phyloP scores from a whole-genome alignment of 2,329 filamentous ascomycete genomes.

The Aspergillus sergii region DNA sequence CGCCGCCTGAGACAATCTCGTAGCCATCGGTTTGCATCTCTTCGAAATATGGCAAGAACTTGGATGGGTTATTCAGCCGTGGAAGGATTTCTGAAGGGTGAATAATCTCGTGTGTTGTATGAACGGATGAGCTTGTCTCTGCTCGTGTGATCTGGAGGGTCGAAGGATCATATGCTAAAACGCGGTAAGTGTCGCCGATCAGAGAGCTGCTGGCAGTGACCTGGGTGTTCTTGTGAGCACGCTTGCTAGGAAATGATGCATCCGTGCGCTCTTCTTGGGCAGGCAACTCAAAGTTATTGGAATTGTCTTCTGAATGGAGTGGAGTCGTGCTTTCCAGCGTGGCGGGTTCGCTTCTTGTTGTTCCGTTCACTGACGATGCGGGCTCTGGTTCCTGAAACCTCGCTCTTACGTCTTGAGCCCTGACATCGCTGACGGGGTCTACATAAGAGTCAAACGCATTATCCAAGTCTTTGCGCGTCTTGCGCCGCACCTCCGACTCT shows the following conservation, averaged over 20 bases:
- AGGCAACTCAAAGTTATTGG: not conserved
- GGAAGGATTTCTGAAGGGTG: slow-evolving; percentile 40
- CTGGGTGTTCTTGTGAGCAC: not conserved
- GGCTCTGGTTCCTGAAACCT: slow-evolving; percentile 21
- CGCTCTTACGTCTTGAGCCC: slow-evolving; percentile 25
- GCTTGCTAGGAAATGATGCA: not conserved
- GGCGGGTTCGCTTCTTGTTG: not conserved
- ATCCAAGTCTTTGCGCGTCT: slow-evolving; percentile 24
- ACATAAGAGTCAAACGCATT: slow-evolving; percentile 21
- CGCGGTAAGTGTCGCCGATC: slow-evolving; percentile 29
- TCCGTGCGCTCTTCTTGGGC: not conserved
- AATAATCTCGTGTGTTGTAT: slow-evolving; percentile 23
- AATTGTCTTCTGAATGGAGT: not conserved
- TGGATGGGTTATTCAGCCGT: slow-evolving; percentile 42
- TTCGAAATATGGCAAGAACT: slow-evolving; percentile 44
- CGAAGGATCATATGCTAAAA: slow-evolving; percentile 43
- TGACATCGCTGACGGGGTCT: slow-evolving; percentile 17
- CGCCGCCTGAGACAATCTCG: slow-evolving; percentile 45
- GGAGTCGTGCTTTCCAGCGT: not conserved
- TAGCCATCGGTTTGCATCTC: slow-evolving; percentile 44
- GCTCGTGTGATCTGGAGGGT: slow-evolving; percentile 33
- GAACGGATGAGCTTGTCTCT: slow-evolving; percentile 36
- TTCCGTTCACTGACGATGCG: not conserved
- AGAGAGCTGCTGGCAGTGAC: not conserved
- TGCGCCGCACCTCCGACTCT: slow-evolving; percentile 21